These are phyloP conservation scores for Malus hybrid DNA, from an alignment of 331 rosid genomes.

Conservation along the genomic window DNA sequence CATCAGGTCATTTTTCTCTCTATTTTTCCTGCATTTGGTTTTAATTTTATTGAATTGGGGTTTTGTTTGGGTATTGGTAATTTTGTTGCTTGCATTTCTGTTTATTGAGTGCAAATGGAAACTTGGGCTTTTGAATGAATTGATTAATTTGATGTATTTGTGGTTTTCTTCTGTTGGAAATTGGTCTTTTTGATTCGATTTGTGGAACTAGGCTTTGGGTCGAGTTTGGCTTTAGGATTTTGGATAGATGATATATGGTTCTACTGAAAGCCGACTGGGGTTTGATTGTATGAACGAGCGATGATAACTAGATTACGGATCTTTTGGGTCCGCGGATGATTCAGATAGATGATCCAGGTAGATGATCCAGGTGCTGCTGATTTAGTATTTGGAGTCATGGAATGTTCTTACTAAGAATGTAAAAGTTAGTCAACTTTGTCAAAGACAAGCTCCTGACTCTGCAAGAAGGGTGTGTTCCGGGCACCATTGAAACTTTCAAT, in stretches of 20 bases:
- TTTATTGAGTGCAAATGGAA: neutral
- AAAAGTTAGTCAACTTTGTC: neutral
- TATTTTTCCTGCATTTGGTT: neutral
- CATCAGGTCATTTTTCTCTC: constrained; percentile 61
- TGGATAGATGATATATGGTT: neutral
- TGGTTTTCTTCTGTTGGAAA: neutral
- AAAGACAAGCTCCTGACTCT: neutral
- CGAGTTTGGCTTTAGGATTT: neutral
- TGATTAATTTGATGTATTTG: neutral
- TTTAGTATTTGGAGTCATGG: neutral
- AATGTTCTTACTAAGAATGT: neutral
- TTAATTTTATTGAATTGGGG: neutral
- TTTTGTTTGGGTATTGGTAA: neutral
- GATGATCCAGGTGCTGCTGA: neutral
- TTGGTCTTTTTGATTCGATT: neutral
- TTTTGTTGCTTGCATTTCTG: neutral
- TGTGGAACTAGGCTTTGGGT: neutral
- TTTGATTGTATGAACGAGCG: neutral
- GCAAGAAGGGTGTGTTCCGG: neutral
- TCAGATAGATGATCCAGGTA: neutral
- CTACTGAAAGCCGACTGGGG: neutral
- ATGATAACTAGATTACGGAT: neutral
- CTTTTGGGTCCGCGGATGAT: neutral
- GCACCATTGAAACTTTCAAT: neutral
- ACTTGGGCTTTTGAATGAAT: neutral